Percentiles rank a stretch among this genome's conserved stretches.
Evolutionary conservation across 2,329 filamentous ascomycete genomes (phyloP).

Genomic region (Lecanicillium sp.): DNA sequence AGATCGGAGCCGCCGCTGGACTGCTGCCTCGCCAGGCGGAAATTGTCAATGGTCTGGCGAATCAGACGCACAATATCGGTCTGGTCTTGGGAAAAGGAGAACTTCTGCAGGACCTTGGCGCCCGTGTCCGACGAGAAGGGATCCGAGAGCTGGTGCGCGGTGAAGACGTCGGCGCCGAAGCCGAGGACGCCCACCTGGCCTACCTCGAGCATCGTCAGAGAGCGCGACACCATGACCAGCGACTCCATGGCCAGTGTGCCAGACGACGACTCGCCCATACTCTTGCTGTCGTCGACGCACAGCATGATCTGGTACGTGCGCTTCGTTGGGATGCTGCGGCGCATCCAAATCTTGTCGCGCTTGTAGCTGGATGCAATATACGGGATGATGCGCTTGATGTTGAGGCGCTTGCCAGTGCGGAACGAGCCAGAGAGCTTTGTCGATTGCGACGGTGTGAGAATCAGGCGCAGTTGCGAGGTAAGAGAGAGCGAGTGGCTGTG

Average conservation of each 20-base stretch:
- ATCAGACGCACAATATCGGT: slow-evolving; percentile 82
- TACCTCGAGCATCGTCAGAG: slow-evolving; percentile 85
- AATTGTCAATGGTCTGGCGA: slow-evolving; percentile 68
- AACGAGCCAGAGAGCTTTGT: slow-evolving; percentile 96
- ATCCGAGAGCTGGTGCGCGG: slow-evolving; percentile 77
- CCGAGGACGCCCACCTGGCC: slow-evolving; percentile 88
- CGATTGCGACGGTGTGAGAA: slow-evolving; percentile 86
- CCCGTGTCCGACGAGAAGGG: slow-evolving; percentile 73
- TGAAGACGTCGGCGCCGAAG: slow-evolving; percentile 76
- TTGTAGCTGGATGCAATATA: slow-evolving; percentile 99
- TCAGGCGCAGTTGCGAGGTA: slow-evolving; percentile 90
- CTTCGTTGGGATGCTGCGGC: slow-evolving; percentile 83
- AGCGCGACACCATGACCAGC: slow-evolving; percentile 81
- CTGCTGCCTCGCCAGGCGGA: slow-evolving; percentile 66
- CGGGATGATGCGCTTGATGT: slow-evolving; percentile 98
- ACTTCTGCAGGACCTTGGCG: slow-evolving; percentile 74
- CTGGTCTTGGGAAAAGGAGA: slow-evolving; percentile 76
- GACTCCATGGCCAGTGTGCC: slow-evolving; percentile 85
- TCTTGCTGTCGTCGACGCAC: slow-evolving; percentile 90
- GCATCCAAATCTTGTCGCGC: slow-evolving; percentile 99
- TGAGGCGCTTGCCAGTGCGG: slow-evolving; percentile 94
- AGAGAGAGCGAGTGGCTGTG: slow-evolving; percentile 81
- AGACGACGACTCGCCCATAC: slow-evolving; percentile 76
- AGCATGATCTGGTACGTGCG: slow-evolving; percentile 95
- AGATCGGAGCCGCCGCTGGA: slow-evolving; percentile 57